phyloP scores from a whole-genome alignment of 2,329 filamentous ascomycete genomes.

The Talaromyces sp. region DNA sequence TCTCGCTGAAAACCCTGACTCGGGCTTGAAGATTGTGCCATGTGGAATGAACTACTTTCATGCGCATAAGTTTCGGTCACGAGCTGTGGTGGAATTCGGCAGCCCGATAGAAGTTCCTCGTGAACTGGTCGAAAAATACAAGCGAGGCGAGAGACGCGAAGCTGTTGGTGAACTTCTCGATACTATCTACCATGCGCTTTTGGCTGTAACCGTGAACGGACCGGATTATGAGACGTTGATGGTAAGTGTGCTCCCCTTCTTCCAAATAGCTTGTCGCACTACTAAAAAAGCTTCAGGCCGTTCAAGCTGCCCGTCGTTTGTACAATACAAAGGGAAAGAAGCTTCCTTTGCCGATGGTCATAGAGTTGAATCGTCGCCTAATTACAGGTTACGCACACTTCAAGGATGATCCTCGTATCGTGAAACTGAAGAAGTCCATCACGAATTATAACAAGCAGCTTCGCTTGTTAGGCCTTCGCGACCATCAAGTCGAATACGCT shows the following conservation, averaged over 20 bases:
- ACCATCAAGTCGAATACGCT: constrained; percentile 92
- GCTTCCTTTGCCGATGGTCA: constrained; percentile 82
- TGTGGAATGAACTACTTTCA: constrained; percentile 99
- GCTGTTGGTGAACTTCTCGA: constrained; percentile 83
- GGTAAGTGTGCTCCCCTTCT: constrained; percentile 44
- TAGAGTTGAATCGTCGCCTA: constrained; percentile 88
- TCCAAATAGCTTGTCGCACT: neutral
- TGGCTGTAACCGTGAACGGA: constrained; percentile 84
- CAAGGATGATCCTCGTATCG: constrained; percentile 83
- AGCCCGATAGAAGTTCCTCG: constrained; percentile 78
- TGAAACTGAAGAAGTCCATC: constrained; percentile 70
- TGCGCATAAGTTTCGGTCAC: constrained; percentile 94
- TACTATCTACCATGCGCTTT: constrained; percentile 78
- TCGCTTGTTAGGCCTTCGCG: constrained; percentile 78
- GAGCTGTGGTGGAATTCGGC: constrained; percentile 94
- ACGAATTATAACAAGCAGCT: constrained; percentile 83
- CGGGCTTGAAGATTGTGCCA: constrained; percentile 88
- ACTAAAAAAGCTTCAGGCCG: constrained; percentile 52
- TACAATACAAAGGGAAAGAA: constrained; percentile 96
- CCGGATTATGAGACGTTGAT: constrained; percentile 96
- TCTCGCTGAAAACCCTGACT: constrained; percentile 78
- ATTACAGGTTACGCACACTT: constrained; percentile 89
- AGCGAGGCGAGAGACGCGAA: constrained; percentile 75
- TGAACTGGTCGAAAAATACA: constrained; percentile 82
- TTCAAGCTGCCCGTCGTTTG: constrained; percentile 86